Conservation (phyloP, 2,329 filamentous ascomycete species). For the Cadophora malorum region DNA sequence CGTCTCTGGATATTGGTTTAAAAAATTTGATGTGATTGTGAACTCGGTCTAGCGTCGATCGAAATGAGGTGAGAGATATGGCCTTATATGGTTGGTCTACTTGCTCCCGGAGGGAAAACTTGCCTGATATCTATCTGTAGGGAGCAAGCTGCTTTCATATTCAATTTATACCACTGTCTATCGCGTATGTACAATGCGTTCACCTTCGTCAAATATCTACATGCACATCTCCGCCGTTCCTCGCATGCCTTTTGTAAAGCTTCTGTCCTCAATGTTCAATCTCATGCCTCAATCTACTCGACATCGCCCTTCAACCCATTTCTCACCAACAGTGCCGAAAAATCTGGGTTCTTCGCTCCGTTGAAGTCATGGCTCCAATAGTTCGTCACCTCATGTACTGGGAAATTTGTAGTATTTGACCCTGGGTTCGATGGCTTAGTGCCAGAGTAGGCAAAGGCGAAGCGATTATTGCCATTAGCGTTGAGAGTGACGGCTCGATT, state of each 20-base stretch:
- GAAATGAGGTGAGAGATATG: neutral
- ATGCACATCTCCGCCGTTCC: neutral
- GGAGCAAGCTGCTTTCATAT: conserved; percentile 11
- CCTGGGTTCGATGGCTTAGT: conserved; percentile 20
- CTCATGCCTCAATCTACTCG: neutral
- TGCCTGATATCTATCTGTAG: neutral
- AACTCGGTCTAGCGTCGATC: neutral
- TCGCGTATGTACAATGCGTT: conserved; percentile 10
- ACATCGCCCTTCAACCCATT: conserved; percentile 18
- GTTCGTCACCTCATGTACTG: conserved; percentile 27
- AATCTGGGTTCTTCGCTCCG: conserved; percentile 24
- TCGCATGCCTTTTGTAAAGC: neutral
- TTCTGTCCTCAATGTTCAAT: neutral
- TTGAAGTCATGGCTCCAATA: conserved; percentile 28
- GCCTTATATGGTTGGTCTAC: neutral
- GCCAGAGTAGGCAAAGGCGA: conserved; percentile 26
- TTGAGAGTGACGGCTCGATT: conserved; percentile 12
- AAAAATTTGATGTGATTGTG: neutral
- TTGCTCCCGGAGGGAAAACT: neutral
- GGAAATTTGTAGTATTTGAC: conserved; percentile 16
- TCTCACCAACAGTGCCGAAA: conserved; percentile 23
- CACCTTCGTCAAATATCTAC: neutral
- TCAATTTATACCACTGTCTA: conserved; percentile 1
- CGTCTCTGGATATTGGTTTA: neutral
- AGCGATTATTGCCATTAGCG: conserved; percentile 23